These are phyloP conservation scores for Populus deltoides DNA, from an alignment of 345 rosid species.

Conservation along the genomic window DNA sequence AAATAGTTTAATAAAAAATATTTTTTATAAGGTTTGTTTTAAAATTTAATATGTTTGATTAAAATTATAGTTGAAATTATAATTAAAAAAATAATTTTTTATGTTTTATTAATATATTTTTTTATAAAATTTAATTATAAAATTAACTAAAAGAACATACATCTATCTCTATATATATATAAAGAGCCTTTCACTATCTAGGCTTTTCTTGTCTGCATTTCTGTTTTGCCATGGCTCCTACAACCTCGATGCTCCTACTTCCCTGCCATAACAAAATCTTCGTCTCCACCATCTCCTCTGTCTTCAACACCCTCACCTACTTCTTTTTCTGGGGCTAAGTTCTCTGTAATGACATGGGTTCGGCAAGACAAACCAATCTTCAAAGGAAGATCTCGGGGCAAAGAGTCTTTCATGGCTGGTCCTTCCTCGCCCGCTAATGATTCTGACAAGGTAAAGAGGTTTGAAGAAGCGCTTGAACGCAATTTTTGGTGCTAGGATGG, in stretches of 20 bases:
- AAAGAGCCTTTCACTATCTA: background rate
- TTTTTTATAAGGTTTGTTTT: too few relatives aligned
- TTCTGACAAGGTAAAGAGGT: conserved; percentile 38
- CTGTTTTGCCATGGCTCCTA: conserved; percentile 44
- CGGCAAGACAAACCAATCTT: background rate
- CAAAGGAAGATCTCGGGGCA: conserved; percentile 3
- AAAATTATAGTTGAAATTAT: too few relatives aligned
- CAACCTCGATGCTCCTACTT: conserved; percentile 66
- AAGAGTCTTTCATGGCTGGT: conserved; percentile 3
- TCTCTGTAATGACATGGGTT: conserved; percentile 21
- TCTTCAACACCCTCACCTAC: background rate
- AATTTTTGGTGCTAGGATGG: conserved; percentile 31
- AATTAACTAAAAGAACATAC: too few relatives aligned
- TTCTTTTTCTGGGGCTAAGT: conserved; percentile 10
- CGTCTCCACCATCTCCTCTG: conserved; percentile 10
- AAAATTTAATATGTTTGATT: too few relatives aligned
- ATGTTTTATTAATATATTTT: too few relatives aligned
- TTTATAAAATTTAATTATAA: too few relatives aligned
- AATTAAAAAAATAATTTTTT: too few relatives aligned
- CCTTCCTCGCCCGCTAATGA: conserved; percentile 15
- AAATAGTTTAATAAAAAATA: too few relatives aligned
- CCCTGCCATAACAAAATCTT: conserved; percentile 20
- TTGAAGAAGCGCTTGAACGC: conserved; percentile 44
- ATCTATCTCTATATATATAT: background rate
- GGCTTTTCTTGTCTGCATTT: background rate